phyloP scores from a whole-genome alignment of 2,329 filamentous ascomycete genomes.

The Bipolaris victoriae region DNA sequence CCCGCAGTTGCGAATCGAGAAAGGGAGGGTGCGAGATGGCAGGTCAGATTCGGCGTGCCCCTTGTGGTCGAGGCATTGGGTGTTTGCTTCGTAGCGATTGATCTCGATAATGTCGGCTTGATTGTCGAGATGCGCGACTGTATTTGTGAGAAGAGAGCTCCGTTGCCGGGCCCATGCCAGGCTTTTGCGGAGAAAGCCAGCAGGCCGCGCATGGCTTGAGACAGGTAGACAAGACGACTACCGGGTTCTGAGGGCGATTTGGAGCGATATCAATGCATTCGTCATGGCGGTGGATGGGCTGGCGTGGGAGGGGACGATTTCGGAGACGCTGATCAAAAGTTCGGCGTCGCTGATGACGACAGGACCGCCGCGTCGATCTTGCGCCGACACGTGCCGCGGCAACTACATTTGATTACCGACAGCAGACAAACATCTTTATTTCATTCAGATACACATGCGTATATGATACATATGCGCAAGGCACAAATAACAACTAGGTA shows the following conservation, averaged over 20 bases:
- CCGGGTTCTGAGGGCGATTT: constrained; percentile 24
- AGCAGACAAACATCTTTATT: background rate
- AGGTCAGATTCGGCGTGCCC: constrained; percentile 13
- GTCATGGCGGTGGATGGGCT: constrained; percentile 31
- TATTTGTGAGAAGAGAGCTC: constrained; percentile 44
- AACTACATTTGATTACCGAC: constrained; percentile 1
- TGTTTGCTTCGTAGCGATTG: constrained; percentile 22
- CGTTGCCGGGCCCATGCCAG: constrained; percentile 44
- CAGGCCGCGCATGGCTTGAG: constrained; percentile 45
- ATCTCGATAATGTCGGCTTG: constrained; percentile 24
- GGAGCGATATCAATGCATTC: constrained; percentile 24
- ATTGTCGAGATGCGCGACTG: constrained; percentile 29
- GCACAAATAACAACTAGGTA: background rate
- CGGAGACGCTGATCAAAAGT: constrained; percentile 31
- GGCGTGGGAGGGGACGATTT: constrained; percentile 21
- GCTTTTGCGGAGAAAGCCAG: constrained; percentile 40
- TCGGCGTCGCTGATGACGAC: constrained; percentile 40
- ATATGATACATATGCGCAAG: background rate
- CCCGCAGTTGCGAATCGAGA: constrained; percentile 24
- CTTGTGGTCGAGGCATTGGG: background rate
- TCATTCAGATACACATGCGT: background rate
- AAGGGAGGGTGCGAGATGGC: constrained; percentile 18
- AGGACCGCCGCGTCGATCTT: constrained; percentile 22
- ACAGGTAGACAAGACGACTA: constrained; percentile 32
- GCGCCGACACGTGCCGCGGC: constrained; percentile 33